Percentiles rank a stretch among this genome's conserved stretches.
Conservation (phyloP, 1,284 basidiomycete genomes). For the Earliella scabrosa region DNA sequence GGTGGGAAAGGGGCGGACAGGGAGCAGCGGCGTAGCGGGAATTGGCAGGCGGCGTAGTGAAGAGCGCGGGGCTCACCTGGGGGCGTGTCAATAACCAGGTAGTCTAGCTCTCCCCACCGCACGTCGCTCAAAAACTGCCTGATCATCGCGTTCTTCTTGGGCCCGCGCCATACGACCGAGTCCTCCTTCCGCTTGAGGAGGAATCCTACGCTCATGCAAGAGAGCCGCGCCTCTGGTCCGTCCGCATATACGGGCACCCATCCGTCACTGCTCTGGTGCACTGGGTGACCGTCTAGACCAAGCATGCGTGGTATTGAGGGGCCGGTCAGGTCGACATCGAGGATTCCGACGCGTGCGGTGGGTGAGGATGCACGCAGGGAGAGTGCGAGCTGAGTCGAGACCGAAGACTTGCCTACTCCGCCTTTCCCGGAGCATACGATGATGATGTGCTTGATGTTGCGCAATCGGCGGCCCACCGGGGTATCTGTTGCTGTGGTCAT, state of each 20-base stretch:
- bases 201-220: slow-evolving; percentile 98
- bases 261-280: slow-evolving; percentile 93
- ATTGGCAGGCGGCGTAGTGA: neutral
- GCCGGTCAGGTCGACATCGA: slow-evolving; percentile 97
- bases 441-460: slow-evolving; percentile 84
- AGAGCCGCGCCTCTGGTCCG: slow-evolving; percentile 68
- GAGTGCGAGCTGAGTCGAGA: slow-evolving; percentile 91
- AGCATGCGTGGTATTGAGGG: slow-evolving; percentile 98
- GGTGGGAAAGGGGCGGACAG: slow-evolving; percentile 7
- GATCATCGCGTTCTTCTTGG: slow-evolving; percentile 99
- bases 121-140: slow-evolving; percentile 97
- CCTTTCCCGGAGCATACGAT: slow-evolving; percentile 97
- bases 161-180: slow-evolving; percentile 97
- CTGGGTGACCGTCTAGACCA: slow-evolving; percentile 84
- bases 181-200: slow-evolving; percentile 89
- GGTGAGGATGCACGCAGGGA: slow-evolving; percentile 75
- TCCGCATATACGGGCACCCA: slow-evolving; percentile 99
- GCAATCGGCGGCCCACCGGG: slow-evolving; percentile 66
- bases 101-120: slow-evolving; percentile 96
- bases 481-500: slow-evolving; percentile 47
- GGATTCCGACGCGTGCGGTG: slow-evolving; percentile 80
- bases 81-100: slow-evolving; percentile 96
- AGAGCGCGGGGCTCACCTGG: slow-evolving; percentile 67
- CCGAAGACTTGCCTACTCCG: slow-evolving; percentile 97
- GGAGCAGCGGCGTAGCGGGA: neutral